Percentiles rank a stretch among this genome's conserved stretches.
Conservation (phyloP, 2,329 filamentous ascomycete species). For the Tricladium varicosporioides region DNA sequence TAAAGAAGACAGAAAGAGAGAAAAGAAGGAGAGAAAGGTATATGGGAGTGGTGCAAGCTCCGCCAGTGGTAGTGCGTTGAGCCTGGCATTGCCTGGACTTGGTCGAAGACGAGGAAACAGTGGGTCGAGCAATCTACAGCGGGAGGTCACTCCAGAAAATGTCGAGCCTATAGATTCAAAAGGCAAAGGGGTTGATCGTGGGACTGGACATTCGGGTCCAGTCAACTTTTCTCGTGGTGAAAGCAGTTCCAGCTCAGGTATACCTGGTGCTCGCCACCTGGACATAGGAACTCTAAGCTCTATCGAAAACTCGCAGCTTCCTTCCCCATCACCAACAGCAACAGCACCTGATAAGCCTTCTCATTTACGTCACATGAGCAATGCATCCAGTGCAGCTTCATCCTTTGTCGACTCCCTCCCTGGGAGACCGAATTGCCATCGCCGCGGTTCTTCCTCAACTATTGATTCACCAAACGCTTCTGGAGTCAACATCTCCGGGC, state of each 20-base stretch:
- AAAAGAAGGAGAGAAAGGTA: constrained; percentile 56
- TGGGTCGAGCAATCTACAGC: constrained; percentile 55
- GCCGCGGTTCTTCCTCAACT: constrained; percentile 41
- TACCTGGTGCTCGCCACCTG: constrained; percentile 23
- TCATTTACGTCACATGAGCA: constrained; percentile 80
- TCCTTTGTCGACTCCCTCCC: constrained; percentile 68
- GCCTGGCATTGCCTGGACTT: constrained; percentile 47
- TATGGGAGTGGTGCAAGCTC: constrained; percentile 45
- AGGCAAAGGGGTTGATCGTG: constrained; percentile 68
- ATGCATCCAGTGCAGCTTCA: constrained; percentile 78
- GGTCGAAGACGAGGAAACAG: constrained; percentile 60
- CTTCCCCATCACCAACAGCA: constrained; percentile 44
- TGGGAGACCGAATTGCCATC: constrained; percentile 40
- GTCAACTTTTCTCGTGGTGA: constrained; percentile 20
- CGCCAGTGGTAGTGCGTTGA: constrained; percentile 64
- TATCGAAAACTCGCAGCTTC: constrained; percentile 40
- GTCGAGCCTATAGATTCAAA: constrained; percentile 46
- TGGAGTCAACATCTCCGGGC: constrained; percentile 46
- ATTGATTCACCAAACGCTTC: constrained; percentile 54
- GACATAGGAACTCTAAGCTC: constrained; percentile 21
- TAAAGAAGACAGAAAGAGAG: constrained; percentile 75
- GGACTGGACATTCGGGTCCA: constrained; percentile 19
- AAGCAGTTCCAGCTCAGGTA: constrained; percentile 19
- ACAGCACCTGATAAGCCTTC: constrained; percentile 61
- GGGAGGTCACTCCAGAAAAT: constrained; percentile 52